Evolutionary conservation across 257 asterid genomes (phyloP), one percentile per base, ranked within the genome.

Genomic region (Anisodus tanguticus): DNA sequence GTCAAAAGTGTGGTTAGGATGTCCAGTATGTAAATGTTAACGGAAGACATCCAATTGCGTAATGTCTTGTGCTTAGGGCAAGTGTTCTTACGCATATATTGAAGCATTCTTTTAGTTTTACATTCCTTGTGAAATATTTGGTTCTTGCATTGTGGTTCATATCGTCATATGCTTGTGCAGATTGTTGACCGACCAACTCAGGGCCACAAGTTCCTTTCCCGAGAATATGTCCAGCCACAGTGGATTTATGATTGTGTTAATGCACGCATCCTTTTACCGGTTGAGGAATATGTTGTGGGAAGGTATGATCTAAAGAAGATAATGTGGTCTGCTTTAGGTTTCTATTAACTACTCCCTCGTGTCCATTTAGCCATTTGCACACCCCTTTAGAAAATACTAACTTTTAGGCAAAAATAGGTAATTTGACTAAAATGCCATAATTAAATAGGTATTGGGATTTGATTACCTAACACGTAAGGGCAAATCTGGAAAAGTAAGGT

Each of bases 181-280:
- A 88, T 97, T 86, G 97, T 97, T 83, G 99, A 97, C 87, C 91
- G 99, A 84, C 97, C 98, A 82, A 83, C 93, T 31, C 98, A 92
- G 88, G 94, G 91, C n/a, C 97, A 84, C 81, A 95, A 86, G 82
- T 91, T 92, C 89, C 97, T 93, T 70, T 92, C 98, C 81, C 88
- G 99, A 86, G 98, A 90, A 54, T 95, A 97, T 89, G 86, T 97
- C 66, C 99, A 97, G 88, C 99, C 99, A 13, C 99, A 97, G 91
- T 97, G 98, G 98, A 89, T 97, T 82, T 97, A 60, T 89, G 99
- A 97, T 88, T 95, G 95, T 80, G 91, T 97, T 67, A 97, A 97
- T 90, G 93, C 97, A 58, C 97, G 92, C 78, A 89, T 97, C 76
- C 67, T 93, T 80, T 89, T 97, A 90, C 98, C 99, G 1, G 91